These are phyloP conservation scores for Sporothrix globosa DNA, from an alignment of 2,329 filamentous ascomycete species.

Conservation along the genomic window DNA sequence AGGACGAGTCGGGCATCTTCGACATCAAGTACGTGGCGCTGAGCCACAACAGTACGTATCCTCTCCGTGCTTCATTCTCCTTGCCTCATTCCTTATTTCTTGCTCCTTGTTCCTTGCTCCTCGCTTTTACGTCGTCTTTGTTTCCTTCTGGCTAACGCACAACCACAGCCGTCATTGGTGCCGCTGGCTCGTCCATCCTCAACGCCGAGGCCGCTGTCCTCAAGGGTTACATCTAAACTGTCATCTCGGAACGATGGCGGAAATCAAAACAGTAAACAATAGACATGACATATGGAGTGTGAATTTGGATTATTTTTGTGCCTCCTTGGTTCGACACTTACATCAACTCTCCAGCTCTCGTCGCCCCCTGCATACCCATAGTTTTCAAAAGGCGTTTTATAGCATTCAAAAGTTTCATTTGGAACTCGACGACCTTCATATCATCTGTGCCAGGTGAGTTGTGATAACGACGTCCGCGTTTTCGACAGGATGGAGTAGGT, in stretches of 20 bases:
- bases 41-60: constrained; percentile 72
- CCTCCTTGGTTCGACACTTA: background rate
- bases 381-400: constrained; percentile 7
- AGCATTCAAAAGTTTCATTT: constrained; percentile 19
- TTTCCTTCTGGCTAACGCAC: constrained; percentile 35
- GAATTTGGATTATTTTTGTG: constrained; percentile 5
- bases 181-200: constrained; percentile 91
- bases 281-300: background rate
- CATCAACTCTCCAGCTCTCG: background rate
- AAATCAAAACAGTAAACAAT: background rate
- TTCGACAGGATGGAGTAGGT: background rate
- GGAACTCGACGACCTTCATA: background rate
- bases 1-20: constrained; percentile 86
- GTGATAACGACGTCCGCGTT: background rate
- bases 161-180: constrained; percentile 78
- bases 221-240: constrained; percentile 73
- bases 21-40: constrained; percentile 94
- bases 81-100: no score
- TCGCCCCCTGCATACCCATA: constrained; percentile 4
- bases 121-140: background rate
- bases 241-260: constrained; percentile 27
- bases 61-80: background rate
- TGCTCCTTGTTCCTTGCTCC: background rate
- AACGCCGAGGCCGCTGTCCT: constrained; percentile 92
- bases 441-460: background rate